Evolutionary conservation across 768 basidiomycete species (phyloP).

Genomic region (Tricholoma sp.): DNA sequence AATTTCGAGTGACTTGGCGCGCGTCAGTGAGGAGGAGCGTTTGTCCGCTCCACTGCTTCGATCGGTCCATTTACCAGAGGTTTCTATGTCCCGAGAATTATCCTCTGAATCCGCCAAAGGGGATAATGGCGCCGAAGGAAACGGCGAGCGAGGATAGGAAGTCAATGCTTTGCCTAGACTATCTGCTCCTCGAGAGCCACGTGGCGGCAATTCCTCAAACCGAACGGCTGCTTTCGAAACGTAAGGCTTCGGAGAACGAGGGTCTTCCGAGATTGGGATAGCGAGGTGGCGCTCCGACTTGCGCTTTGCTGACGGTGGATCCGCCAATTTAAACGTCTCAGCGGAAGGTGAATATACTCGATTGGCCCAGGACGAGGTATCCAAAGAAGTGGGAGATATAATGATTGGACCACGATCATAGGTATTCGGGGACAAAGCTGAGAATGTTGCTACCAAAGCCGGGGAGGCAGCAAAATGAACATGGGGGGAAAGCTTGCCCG

Average conservation of each 20-base stretch:
- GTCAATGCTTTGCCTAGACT: conserved; percentile 25
- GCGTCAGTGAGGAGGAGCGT: conserved; percentile 2
- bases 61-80: background rate
- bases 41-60: conserved; percentile 2
- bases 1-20: conserved; percentile 17
- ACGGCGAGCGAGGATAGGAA: conserved; percentile 38
- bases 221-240: conserved; percentile 7
- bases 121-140: conserved; percentile 19
- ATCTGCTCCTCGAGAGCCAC: conserved; percentile 11
- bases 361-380: conserved; percentile 51
- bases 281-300: conserved; percentile 1
- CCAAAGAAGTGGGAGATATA: conserved; percentile 51
- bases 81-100: conserved; percentile 9
- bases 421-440: conserved; percentile 49
- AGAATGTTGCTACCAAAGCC: conserved; percentile 47
- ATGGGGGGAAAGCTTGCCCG: conserved; percentile 36
- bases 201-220: conserved; percentile 14
- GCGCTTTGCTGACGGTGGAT: conserved; percentile 22
- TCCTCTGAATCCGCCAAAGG: conserved; percentile 8
- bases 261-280: conserved; percentile 28
- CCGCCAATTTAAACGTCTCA: conserved; percentile 27
- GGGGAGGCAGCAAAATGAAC: conserved; percentile 69
- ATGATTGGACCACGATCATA: conserved; percentile 66
- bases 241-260: conserved; percentile 33
- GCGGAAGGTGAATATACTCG: conserved; percentile 35